Base-by-base conservation (phyloP, 2,329 filamentous ascomycete species). In the Fusarium oxysporum region DNA sequence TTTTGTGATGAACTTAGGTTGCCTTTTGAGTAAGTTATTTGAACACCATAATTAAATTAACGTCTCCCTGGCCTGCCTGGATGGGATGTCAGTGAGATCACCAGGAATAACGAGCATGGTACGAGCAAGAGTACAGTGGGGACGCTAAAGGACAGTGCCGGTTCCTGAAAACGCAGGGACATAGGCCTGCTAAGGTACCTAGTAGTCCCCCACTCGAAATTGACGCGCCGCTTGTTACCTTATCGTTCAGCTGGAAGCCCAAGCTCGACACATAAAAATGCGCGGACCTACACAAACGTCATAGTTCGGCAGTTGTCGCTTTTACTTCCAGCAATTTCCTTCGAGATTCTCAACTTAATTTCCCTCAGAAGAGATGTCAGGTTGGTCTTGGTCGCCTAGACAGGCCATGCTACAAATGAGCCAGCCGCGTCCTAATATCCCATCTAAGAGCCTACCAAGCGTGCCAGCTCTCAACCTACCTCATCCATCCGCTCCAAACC, bases 301-400 rank as follows among this genome's bases (percentile, higher is more conserved):
- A 69, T 69, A 64, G 51, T 38, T 45, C 50, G 50, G 50, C 57
- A 69, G 58, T 69, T 55, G 33, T 69, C 37, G 51, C 35, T 57
- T 40, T 35, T 37, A 50, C 48, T 44, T 50, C 25, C 19, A 38
- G 35, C 19, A 32, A 33, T 60, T 30, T 35, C 23, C 23, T 33
- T 21, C 32, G 23, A 48, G 17, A n/a, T 23, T 40, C 19, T 61
- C 21, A 37, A 23, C 16, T 47, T 23, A 21, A 23, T 45, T 53
- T 19, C 30, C 23, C 6, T 14, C 48, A 41, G 37, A 47, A 47
- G 43, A 44, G 12, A 72, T 72, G 70, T 72, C 70, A 30, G 71
- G 62, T 28, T 73, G 70, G 66, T 58, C 66, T 23, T 73, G 70
- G 71, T 73, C 71, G 35, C 71, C 71, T 33, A 71, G 56, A 50